Evolutionary conservation across 2,329 filamentous ascomycete species (phyloP), one percentile per base, ranked within the genome.

Genomic region (Ophiosphaerella korrae): DNA sequence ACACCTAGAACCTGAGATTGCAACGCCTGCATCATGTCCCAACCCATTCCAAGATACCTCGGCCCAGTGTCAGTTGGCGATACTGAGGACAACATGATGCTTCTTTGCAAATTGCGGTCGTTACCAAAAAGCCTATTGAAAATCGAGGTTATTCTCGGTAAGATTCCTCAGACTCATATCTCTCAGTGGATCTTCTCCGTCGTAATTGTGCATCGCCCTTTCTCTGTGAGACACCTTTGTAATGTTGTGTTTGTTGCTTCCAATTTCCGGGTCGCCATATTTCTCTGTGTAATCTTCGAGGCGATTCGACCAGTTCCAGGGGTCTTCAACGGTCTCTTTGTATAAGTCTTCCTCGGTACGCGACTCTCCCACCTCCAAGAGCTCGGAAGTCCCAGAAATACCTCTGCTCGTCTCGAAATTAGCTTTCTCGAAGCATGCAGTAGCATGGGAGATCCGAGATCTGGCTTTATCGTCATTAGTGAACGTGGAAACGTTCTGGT

Each of bases 151-250:
- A 16, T 31, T 16, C 16, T 33, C 41, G 11, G 32, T n/a, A 13
- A 34, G 41, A 23, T 24, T 29, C 14, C 33, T 42, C 7, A 23
- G 29, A 7, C 29, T 9, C 1, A 42, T n/a, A 34, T 42, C 18
- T 12, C 14, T 31, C 13, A 13, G 7, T 14, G 56, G 55, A 36
- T 58, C 52, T 24, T 40, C 49, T 7, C 38, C 29, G 24, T 59
- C 50, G 39, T 51, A 57, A 6, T 47, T 38, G 35, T 58, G 26
- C 3, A 39, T 26, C 5, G 50, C 50, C 31, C 58, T 53, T 35
- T 57, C 26, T 41, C 53, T 52, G 45, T 54, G 46, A 3, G 42
- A 41, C 52, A 57, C 51, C 35, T 51, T 55, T 6, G 52, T 55
- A 24, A 63, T 57, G 42, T 60, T 50, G 38, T 50, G 60, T 7